Evolutionary conservation across 2,329 filamentous ascomycete species (phyloP).

Genomic region (Scopulariopsis brevicaulis): DNA sequence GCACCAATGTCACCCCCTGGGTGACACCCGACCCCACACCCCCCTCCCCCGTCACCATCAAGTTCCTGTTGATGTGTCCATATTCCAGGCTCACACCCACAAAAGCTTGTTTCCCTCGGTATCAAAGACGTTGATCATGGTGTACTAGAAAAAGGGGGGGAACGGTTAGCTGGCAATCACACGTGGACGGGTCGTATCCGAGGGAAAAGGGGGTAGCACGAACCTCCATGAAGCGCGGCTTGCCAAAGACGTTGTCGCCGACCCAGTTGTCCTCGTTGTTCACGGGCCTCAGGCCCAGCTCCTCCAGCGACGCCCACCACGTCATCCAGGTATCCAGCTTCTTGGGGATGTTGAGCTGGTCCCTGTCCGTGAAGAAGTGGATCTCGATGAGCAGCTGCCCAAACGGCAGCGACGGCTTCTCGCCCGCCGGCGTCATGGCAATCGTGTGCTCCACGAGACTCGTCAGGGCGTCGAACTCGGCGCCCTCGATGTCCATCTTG

Average conservation of each 20-base stretch:
- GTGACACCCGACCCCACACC: neutral
- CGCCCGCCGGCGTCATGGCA: neutral
- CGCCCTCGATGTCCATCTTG: slow-evolving; percentile 26
- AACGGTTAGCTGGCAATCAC: neutral
- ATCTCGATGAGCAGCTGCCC: slow-evolving; percentile 12
- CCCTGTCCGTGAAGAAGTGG: slow-evolving; percentile 4
- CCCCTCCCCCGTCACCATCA: neutral
- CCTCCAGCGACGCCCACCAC: neutral
- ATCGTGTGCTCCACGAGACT: neutral
- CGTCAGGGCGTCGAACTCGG: slow-evolving; percentile 17
- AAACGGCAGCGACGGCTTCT: slow-evolving; percentile 8
- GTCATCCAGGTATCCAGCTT: neutral
- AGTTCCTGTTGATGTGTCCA: neutral
- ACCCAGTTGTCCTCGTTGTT: slow-evolving; percentile 5
- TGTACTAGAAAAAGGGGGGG: neutral
- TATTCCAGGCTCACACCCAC: neutral
- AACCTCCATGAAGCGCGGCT: neutral
- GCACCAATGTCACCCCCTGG: too few species aligned
- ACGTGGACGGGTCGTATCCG: neutral
- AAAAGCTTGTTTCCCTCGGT: neutral
- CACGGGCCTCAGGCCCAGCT: slow-evolving; percentile 2
- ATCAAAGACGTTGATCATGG: neutral
- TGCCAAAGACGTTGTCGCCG: neutral
- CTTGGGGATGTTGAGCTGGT: neutral
- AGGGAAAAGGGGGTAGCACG: neutral